Percentiles rank a stretch among this genome's conserved stretches.
Conservation (phyloP, 306 rosid genomes). For the Cercis canadensis region DNA sequence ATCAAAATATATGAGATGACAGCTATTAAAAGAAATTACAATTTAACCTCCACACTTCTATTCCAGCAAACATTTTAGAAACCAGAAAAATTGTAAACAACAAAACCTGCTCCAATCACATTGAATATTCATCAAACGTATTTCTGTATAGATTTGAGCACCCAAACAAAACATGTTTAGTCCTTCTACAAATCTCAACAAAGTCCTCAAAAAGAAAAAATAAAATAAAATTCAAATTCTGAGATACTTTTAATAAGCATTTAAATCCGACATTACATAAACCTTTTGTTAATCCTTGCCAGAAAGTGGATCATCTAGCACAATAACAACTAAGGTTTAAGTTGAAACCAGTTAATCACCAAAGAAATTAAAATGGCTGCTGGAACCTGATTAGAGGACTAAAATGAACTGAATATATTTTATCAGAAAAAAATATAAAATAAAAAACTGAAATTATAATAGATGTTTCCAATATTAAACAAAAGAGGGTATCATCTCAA, state of each 20-base stretch:
- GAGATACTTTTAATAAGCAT: background rate
- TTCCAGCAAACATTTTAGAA: background rate
- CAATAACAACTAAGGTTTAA: too few species aligned
- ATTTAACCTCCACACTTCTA: background rate
- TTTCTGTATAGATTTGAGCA: background rate
- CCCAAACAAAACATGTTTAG: background rate
- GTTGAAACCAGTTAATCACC: too few species aligned
- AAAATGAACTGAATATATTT: too few species aligned
- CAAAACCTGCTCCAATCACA: background rate
- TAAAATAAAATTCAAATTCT: too few species aligned
- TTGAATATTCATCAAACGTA: too few species aligned
- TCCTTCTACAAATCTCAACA: background rate
- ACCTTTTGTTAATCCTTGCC: background rate
- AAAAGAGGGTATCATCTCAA: background rate
- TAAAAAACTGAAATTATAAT: background rate
- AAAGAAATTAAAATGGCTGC: background rate
- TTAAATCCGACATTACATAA: too few species aligned
- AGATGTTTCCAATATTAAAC: background rate
- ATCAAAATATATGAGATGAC: constrained; percentile 23
- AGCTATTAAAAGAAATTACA: constrained; percentile 20
- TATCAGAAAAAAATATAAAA: background rate
- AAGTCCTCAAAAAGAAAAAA: background rate
- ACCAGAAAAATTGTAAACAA: background rate
- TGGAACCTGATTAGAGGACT: too few species aligned
- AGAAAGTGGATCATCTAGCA: background rate